Conservation (phyloP, 2,329 filamentous ascomycete genomes). For the Fusarium sp. region DNA sequence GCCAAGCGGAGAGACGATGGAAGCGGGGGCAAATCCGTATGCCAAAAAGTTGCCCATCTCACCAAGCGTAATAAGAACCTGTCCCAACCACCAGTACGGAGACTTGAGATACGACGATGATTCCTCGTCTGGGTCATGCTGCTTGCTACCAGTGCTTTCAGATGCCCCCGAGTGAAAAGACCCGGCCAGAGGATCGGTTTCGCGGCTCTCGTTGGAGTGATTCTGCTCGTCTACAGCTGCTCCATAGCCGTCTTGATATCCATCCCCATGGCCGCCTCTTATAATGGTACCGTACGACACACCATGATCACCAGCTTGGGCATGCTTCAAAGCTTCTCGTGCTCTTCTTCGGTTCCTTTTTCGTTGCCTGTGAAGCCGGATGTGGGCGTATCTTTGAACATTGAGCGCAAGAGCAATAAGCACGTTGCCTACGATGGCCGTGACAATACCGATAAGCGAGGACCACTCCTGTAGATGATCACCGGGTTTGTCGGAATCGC, state of each 20-base stretch:
- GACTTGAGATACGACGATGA: slow-evolving; percentile 83
- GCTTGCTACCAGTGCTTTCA: slow-evolving; percentile 37
- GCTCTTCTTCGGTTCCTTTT: slow-evolving; percentile 65
- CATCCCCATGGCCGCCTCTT: slow-evolving; percentile 31
- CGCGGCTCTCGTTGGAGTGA: slow-evolving; percentile 51
- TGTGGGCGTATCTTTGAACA: slow-evolving; percentile 94
- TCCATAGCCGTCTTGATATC: slow-evolving; percentile 33
- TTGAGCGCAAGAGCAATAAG: slow-evolving; percentile 96
- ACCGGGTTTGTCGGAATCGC: slow-evolving; percentile 48
- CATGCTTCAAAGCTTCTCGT: slow-evolving; percentile 61
- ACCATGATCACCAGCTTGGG: slow-evolving; percentile 45
- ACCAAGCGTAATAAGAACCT: slow-evolving; percentile 89
- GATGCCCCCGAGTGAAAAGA: slow-evolving; percentile 56
- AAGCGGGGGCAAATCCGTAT: slow-evolving; percentile 96
- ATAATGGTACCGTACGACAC: slow-evolving; percentile 51
- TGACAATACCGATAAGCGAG: slow-evolving; percentile 92
- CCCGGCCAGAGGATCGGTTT: slow-evolving; percentile 61
- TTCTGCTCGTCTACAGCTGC: slow-evolving; percentile 42
- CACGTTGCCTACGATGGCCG: slow-evolving; percentile 90
- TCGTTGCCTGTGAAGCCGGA: slow-evolving; percentile 78
- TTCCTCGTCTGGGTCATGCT: slow-evolving; percentile 48
- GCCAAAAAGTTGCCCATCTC: slow-evolving; percentile 97
- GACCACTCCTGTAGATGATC: slow-evolving; percentile 78
- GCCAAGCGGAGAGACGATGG: slow-evolving; percentile 93
- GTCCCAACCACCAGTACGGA: slow-evolving; percentile 96